phyloP scores from a whole-genome alignment of 2,329 filamentous ascomycete genomes.

The Ceratocystis eucalypticola region DNA sequence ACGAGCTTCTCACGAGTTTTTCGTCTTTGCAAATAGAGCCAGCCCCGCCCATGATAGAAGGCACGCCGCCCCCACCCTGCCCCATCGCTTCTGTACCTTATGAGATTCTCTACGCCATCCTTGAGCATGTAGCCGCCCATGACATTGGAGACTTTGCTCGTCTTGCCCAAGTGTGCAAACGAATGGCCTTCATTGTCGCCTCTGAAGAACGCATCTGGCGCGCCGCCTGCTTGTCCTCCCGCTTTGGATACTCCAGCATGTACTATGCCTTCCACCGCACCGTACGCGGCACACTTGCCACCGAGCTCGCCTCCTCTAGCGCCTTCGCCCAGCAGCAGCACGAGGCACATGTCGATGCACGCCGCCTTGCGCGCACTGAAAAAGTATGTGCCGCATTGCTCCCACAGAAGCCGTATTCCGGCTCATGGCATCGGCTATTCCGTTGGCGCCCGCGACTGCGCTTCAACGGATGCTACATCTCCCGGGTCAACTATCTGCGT shows the following conservation, averaged over 20 bases:
- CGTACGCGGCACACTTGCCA: conserved; percentile 24
- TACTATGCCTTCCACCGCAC: conserved; percentile 62
- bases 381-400: conserved; percentile 23
- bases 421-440: conserved; percentile 58
- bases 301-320: neutral
- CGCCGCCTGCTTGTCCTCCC: conserved; percentile 51
- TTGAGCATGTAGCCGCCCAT: conserved; percentile 54
- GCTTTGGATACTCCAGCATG: conserved; percentile 74
- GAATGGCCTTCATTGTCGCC: conserved; percentile 68
- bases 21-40: conserved; percentile 54
- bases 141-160: conserved; percentile 69
- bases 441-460: conserved; percentile 70
- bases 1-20: conserved; percentile 66
- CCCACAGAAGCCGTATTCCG: conserved; percentile 33
- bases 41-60: conserved; percentile 55
- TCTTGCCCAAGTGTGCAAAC: conserved; percentile 70
- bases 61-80: conserved; percentile 60
- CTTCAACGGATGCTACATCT: conserved; percentile 94
- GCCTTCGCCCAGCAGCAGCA: conserved; percentile 24
- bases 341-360: conserved; percentile 23
- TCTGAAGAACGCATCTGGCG: conserved; percentile 84
- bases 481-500: conserved; percentile 87
- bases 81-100: conserved; percentile 65
- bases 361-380: conserved; percentile 18
- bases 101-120: conserved; percentile 70